A percentile compares a stretch with the other conserved stretches of the same genome.
Conservation (phyloP, 2,329 filamentous ascomycete species). For the Alternaria gaisen region DNA sequence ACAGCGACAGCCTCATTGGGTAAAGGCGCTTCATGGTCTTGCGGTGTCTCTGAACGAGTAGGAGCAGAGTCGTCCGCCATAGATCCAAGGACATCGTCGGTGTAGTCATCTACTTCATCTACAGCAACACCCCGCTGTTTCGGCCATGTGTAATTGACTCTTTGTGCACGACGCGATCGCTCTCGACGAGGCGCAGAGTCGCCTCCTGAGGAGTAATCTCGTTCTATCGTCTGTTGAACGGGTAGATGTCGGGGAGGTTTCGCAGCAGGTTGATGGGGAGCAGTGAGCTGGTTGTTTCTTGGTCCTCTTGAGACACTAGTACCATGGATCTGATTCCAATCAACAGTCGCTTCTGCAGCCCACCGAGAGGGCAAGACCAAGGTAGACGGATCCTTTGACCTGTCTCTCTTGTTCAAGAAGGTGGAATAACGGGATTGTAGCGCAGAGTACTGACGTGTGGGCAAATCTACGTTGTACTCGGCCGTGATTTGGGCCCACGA, state of each 20-base stretch:
- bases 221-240: conserved; percentile 12
- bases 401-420: conserved; percentile 37
- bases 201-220: conserved; percentile 31
- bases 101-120: conserved; percentile 1
- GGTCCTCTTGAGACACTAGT: conserved; percentile 8
- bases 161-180: conserved; percentile 34
- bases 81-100: conserved; percentile 11
- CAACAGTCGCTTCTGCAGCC: conserved; percentile 34
- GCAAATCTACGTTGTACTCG: conserved; percentile 41
- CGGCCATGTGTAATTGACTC: conserved; percentile 42
- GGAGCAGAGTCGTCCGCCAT: background rate
- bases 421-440: conserved; percentile 42
- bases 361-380: conserved; percentile 37
- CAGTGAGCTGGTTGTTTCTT: background rate
- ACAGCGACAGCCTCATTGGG: conserved; percentile 24
- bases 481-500: conserved; percentile 49
- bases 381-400: conserved; percentile 32
- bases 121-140: conserved; percentile 11
- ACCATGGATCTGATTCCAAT: conserved; percentile 32
- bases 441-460: conserved; percentile 35
- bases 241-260: background rate
- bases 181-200: conserved; percentile 25
- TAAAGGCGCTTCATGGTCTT: conserved; percentile 17
- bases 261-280: background rate
- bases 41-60: conserved; percentile 21